Evolutionary conservation across 495 filamentous ascomycete species (phyloP), one percentile per base, ranked within the genome.

Genomic region (Cercophora newfieldiana): DNA sequence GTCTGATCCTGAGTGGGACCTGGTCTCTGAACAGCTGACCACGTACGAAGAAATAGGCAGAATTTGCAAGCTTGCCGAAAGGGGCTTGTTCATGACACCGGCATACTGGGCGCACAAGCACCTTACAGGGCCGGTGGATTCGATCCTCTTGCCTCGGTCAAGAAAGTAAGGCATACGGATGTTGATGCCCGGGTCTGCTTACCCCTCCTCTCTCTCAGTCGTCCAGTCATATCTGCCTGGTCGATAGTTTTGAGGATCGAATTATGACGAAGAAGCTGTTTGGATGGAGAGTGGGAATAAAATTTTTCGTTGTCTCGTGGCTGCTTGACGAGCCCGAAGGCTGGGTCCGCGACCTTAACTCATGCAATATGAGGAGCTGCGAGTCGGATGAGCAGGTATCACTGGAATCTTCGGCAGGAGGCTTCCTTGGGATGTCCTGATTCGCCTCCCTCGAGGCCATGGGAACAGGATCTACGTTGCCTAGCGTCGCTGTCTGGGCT

Each of bases 31-130:
- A 50, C 69, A 69, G 68, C 70, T 75, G 72, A 71, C 72, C 57
- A 53, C 14, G 8, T 26, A 30, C 28, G 57, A 58, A 37, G 33
- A 66, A n/a, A 72, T 68, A 71, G 63, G 62, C 68, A 68, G 70
- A 75, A 74, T 74, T 49, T 69, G 28, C 66, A 56, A 72, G 70
- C 69, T 70, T 67, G 31, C 63, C 21, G 48, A 62, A 64, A 47
- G 10, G 33, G 57, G 26, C 60, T 50, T 30, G 19, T 24, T 59
- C 47, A 66, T 44, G 51, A 63, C 49, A 31, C 59, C 28, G 47
- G 49, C 55, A 47, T 50, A 57, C 31, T 53, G 50, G 22, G 8
- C 7, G 50, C 10, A 6, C 2, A 53, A 26, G 50, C 50, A 53
- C 21, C 50, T 22, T 26, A 44, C 37, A 44, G 37, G 37, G 2